phyloP scores from a whole-genome alignment of 305 asterid genomes.

The Andrographis paniculata region DNA sequence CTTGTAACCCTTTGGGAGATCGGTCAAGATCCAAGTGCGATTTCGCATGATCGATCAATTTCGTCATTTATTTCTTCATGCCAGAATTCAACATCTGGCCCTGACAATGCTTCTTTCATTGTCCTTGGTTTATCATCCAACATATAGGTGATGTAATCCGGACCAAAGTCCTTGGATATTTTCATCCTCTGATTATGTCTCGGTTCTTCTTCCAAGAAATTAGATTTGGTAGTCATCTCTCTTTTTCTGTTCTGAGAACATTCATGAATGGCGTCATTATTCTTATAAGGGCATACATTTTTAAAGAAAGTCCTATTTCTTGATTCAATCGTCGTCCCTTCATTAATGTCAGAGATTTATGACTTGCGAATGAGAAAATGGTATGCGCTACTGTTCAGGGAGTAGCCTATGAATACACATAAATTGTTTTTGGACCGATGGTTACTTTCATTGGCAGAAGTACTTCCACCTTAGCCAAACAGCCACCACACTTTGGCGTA shows the following conservation, averaged over 20 bases:
- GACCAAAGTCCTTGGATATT: too few species aligned
- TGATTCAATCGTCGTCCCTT: neutral
- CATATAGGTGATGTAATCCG: too few species aligned
- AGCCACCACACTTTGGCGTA: neutral
- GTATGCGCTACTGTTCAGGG: neutral
- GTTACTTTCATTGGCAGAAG: neutral
- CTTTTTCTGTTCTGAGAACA: neutral
- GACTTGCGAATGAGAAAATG: neutral
- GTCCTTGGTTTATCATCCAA: too few species aligned
- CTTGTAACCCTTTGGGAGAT: neutral
- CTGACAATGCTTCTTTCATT: too few species aligned
- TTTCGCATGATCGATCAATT: too few species aligned
- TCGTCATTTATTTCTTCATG: too few species aligned
- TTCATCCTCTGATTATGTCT: too few species aligned
- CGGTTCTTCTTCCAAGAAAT: too few species aligned
- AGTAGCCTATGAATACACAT: neutral
- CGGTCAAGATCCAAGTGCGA: too few species aligned
- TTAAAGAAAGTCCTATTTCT: neutral
- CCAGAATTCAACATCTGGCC: too few species aligned
- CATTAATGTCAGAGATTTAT: neutral
- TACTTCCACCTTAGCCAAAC: conserved; percentile 1
- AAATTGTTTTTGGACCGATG: neutral
- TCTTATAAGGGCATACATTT: neutral
- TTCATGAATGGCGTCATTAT: conserved; percentile 1
- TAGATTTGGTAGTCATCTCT: neutral